phyloP scores from a whole-genome alignment of 768 basidiomycete species.

The Tulasnella calospora region DNA sequence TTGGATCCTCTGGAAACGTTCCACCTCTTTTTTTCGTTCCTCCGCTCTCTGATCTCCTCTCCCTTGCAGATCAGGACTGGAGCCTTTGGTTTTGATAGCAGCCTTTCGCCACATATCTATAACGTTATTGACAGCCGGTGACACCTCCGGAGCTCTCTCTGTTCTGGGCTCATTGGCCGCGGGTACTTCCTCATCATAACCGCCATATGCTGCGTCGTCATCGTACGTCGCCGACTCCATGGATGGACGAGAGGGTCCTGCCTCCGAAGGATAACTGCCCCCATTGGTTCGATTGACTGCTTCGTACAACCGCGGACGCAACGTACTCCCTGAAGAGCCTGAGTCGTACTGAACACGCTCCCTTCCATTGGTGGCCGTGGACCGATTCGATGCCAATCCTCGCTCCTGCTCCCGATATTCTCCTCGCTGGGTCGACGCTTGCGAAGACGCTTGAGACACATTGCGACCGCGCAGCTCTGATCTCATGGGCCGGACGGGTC shows the following conservation, averaged over 20 bases:
- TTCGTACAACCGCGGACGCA: slow-evolving; percentile 3
- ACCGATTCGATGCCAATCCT: not conserved
- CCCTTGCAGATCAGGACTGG: slow-evolving; percentile 45
- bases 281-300: not conserved
- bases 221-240: not conserved
- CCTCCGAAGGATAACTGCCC: not conserved
- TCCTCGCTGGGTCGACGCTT: not conserved
- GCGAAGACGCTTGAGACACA: slow-evolving; percentile 6
- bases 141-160: not conserved
- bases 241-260: slow-evolving; percentile 13
- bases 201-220: slow-evolving; percentile 1
- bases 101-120: slow-evolving; percentile 69
- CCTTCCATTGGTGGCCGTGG: not conserved
- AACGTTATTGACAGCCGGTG: slow-evolving; percentile 35
- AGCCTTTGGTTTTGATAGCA: slow-evolving; percentile 44
- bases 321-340: not conserved
- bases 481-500: slow-evolving; percentile 14
- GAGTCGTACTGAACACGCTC: not conserved
- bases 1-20: slow-evolving; percentile 61
- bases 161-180: not conserved
- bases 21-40: slow-evolving; percentile 57
- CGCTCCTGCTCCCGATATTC: slow-evolving; percentile 17
- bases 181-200: not conserved
- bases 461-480: slow-evolving; percentile 21
- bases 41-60: slow-evolving; percentile 58